Base-by-base conservation (phyloP, 2,329 filamentous ascomycete genomes). In the Stemphylium lycopersici region DNA sequence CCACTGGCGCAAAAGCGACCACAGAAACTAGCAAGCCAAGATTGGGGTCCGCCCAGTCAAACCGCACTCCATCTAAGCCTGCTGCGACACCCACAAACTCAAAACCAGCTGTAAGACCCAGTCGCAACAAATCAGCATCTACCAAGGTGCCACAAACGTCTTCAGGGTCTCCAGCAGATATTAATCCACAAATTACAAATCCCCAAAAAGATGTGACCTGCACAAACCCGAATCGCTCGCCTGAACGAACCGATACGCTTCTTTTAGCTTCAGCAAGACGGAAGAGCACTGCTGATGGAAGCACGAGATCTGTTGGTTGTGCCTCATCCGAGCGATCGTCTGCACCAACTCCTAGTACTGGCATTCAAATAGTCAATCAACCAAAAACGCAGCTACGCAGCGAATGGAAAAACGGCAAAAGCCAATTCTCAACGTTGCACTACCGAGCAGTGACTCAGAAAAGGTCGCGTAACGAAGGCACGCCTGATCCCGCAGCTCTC, bases 331-430 rank as follows among this genome's bases (percentile, higher is more conserved):
- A 41, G 22, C 24, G 16, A 16, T 36, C 41, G n/a, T 8, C 18
- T 11, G 29, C 16, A 31, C 39, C 32, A 13, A 41, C 6, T 7
- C 15, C 33, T 15, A 37, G 52, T 39, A 40, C 33, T 18, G 54
- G 58, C 3, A 73, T 73, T 38, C 69, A 48, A 11, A 55, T 74
- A 4, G 52, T 70, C 24, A 69, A 75, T 33, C 8, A 69, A 33
- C 61, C 63, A 1, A 63, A 57, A 13, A 31, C 40, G 2, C 45
- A 48, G 3, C 36, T 31, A 2, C 62, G 47, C 36, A 62, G 50
- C 31, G 41, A 31, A 37, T 63, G 57, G 61, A 48, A 56, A 15
- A 59, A 61, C 3, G 53, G 55, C 2, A 53, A 61, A 3, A 60
- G 55, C 6, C 56, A 48, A 0, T 75, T 59, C 38, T 49, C 8